These are phyloP conservation scores for Phytophthora pini DNA, from an alignment of 352 stramenopile species.

Conservation along the genomic window DNA sequence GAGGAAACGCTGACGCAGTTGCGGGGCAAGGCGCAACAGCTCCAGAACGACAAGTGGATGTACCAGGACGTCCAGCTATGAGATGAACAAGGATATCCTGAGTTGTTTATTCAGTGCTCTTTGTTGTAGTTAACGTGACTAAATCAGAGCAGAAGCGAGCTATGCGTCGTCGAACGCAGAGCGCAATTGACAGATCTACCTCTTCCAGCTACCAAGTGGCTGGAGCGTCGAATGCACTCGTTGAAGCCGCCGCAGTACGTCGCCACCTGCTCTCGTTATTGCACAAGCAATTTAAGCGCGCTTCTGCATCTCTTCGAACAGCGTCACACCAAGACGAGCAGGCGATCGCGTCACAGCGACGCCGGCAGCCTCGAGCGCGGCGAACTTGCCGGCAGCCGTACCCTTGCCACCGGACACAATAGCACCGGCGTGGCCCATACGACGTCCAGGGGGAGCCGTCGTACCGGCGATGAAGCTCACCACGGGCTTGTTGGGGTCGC, in stretches of 20 bases:
- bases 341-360: conserved; percentile 97
- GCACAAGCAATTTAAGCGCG: conserved; percentile 44
- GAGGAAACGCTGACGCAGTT: conserved; percentile 64
- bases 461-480: conserved; percentile 99
- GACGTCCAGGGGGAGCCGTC: conserved; percentile 97
- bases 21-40: conserved; percentile 55
- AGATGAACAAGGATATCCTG: conserved; percentile 10
- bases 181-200: conserved; percentile 8
- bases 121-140: conserved; percentile 46
- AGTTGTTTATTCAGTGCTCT: conserved; percentile 24
- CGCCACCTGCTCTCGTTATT: conserved; percentile 17
- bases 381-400: conserved; percentile 98
- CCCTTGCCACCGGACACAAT: conserved; percentile 99
- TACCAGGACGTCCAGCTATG: conserved; percentile 70
- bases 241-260: conserved; percentile 6
- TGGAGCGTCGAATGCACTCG: conserved; percentile 15
- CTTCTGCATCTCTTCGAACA: conserved; percentile 96
- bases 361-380: conserved; percentile 94
- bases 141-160: conserved; percentile 12
- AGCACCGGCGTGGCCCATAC: conserved; percentile 99
- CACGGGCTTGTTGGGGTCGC: conserved; percentile 99
- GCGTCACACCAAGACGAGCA: conserved; percentile 95
- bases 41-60: conserved; percentile 83
- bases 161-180: conserved; percentile 5
- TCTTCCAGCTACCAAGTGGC: conserved; percentile 41